These are phyloP conservation scores for Cryptococcus floricola DNA, from an alignment of 1,284 basidiomycete genomes.

Conservation along the genomic window DNA sequence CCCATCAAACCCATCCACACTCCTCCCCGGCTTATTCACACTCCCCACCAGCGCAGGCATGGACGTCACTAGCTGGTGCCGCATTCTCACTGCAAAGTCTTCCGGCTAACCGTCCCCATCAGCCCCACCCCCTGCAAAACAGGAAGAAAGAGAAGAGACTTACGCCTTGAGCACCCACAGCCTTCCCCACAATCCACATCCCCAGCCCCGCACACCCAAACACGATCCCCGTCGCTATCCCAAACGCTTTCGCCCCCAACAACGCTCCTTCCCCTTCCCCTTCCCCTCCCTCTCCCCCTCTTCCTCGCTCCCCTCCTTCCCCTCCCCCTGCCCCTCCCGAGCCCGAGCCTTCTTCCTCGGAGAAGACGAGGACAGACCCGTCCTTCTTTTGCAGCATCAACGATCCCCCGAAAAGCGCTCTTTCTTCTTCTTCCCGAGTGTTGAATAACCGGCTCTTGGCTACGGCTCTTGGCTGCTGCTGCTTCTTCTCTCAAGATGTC, in stretches of 20 bases:
- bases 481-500: background rate
- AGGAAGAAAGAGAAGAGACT: too few relatives aligned
- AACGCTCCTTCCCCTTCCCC: slow-evolving; percentile 7
- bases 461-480: too few relatives aligned
- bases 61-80: too few relatives aligned
- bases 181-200: slow-evolving; percentile 28
- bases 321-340: background rate
- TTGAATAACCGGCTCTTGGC: slow-evolving; percentile 26
- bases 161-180: slow-evolving; percentile 38
- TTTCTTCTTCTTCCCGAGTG: slow-evolving; percentile 29
- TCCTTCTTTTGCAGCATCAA: background rate
- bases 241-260: slow-evolving; percentile 37
- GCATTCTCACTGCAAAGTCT: too few relatives aligned
- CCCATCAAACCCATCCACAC: too few relatives aligned
- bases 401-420: slow-evolving; percentile 20
- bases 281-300: too few relatives aligned
- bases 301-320: too few relatives aligned
- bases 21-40: too few relatives aligned
- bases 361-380: slow-evolving; percentile 1
- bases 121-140: too few relatives aligned
- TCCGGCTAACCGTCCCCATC: too few relatives aligned
- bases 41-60: too few relatives aligned
- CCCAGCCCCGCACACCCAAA: slow-evolving; percentile 35
- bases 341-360: background rate
- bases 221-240: slow-evolving; percentile 40